Evolutionary conservation across 768 basidiomycete species (phyloP).

Genomic region (Russula abietina): DNA sequence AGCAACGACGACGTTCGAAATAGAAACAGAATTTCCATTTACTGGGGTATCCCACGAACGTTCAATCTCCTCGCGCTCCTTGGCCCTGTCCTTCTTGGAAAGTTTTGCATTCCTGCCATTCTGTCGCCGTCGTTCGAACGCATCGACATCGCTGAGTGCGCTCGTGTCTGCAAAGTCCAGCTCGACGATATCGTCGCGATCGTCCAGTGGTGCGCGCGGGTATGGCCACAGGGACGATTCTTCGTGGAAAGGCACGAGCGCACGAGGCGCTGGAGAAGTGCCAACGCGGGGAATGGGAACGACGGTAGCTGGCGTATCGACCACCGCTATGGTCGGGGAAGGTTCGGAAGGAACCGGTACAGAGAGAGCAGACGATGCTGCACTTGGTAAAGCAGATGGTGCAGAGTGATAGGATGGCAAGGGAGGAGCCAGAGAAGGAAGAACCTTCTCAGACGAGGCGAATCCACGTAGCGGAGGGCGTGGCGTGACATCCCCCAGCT

Average conservation of each 20-base stretch:
- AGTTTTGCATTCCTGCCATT: conserved; percentile 28
- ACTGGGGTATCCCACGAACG: conserved; percentile 54
- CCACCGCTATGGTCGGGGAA: background rate
- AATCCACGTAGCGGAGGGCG: conserved; percentile 36
- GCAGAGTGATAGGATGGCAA: conserved; percentile 20
- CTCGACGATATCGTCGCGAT: conserved; percentile 61
- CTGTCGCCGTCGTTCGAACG: conserved; percentile 37
- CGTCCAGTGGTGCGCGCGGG: conserved; percentile 42
- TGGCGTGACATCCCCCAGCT: conserved; percentile 54
- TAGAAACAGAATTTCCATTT: background rate
- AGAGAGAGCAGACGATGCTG: conserved; percentile 9
- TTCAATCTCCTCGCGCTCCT: conserved; percentile 47
- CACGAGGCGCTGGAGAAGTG: conserved; percentile 21
- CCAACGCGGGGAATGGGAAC: background rate
- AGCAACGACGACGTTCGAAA: conserved; percentile 3
- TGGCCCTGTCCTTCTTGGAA: conserved; percentile 34
- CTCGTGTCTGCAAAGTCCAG: conserved; percentile 72
- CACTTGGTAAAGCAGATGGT: conserved; percentile 5
- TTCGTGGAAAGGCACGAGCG: conserved; percentile 54
- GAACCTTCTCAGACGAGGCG: conserved; percentile 16
- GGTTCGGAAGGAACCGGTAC: background rate
- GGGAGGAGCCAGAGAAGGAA: background rate
- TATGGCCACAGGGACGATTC: conserved; percentile 72
- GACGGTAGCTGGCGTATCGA: background rate
- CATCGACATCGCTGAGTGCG: conserved; percentile 60